A percentile compares a stretch with the other conserved stretches of the same genome.
Conservation (phyloP, 164 flowering plant species). For the Umbellularia californica region DNA sequence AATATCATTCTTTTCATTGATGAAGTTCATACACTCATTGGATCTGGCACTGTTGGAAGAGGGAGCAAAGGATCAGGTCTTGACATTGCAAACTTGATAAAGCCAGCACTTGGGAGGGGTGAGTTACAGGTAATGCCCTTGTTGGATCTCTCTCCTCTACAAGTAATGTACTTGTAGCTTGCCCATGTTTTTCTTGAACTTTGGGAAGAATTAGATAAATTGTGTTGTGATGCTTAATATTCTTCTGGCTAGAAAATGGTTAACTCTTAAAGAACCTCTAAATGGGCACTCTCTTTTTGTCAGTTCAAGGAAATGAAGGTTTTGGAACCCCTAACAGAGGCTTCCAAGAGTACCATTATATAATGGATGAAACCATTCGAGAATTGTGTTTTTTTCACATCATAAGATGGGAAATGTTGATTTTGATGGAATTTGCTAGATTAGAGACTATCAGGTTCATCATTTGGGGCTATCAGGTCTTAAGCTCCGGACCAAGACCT, state of each 20-base stretch:
- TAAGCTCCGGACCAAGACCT: no score
- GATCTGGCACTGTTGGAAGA: constrained; percentile 64
- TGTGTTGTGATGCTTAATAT: not conserved
- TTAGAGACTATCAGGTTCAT: no score
- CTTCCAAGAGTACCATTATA: not conserved
- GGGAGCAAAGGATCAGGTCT: constrained; percentile 79
- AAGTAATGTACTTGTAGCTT: not conserved
- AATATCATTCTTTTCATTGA: constrained; percentile 77
- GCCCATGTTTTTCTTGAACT: not conserved
- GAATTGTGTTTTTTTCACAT: no score
- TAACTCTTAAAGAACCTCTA: not conserved
- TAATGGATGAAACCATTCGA: no score
- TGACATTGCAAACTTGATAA: constrained; percentile 72
- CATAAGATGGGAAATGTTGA: no score
- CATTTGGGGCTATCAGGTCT: no score
- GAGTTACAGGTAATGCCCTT: constrained; percentile 53
- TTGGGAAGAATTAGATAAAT: not conserved
- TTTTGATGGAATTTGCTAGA: no score
- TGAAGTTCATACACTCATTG: constrained; percentile 75
- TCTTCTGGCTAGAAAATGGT: not conserved
- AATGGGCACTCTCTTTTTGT: not conserved
- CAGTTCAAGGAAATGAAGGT: not conserved
- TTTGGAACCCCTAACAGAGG: not conserved
- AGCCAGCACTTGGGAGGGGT: constrained; percentile 84
- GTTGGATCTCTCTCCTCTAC: not conserved